Evolutionary conservation across 768 basidiomycete genomes (phyloP), one percentile per base, ranked within the genome.

Genomic region (Hericium erinaceus): DNA sequence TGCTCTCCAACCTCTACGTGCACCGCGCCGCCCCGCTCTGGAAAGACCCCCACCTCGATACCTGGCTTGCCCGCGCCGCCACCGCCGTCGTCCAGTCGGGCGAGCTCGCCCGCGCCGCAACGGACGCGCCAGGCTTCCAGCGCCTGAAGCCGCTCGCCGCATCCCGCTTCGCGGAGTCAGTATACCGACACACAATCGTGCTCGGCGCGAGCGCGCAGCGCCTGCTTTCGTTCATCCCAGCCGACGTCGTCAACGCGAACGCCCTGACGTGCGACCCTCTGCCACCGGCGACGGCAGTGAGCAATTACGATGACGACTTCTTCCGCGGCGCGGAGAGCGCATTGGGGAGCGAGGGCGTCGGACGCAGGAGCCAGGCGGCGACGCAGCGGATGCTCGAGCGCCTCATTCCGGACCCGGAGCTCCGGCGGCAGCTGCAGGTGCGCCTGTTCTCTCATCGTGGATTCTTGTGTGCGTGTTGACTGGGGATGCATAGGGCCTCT

Each of bases 1-100:
- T 97, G 8, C 78, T 98, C 3, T 88, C 90, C 0, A 90, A 94
- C 65, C 81, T 98, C 22, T 98, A 98, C 68, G 89, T 80, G 3
- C 82, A 87, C 46, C 86, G 92, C 7, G 88, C 91, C 0, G 75
- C 72, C 9, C 68, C 83, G 0, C 68, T 95, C 2, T 98, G 94
- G 94, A 98, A 95, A 73, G 83, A 86, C 13, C 73, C 86, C 0
- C 65, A 68, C 1, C 74, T 79, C 37, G 65, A 79, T 1, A 67
- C 77, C 0, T 98, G 94, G 94, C 83, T 97, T 63, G 65, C 79
- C 1, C 68, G 72, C n/a, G 84, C 82, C 2, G 73, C 86, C 48
- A 67, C 71, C 2, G 60, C 71, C 0, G 71, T 77, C 9, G 77
- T 82, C 39, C 57, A 65, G 4, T 54, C 62, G 3, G 61, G 74